Base-by-base conservation (phyloP, 2,329 filamentous ascomycete genomes). In the Pseudodiploospora longispora region DNA sequence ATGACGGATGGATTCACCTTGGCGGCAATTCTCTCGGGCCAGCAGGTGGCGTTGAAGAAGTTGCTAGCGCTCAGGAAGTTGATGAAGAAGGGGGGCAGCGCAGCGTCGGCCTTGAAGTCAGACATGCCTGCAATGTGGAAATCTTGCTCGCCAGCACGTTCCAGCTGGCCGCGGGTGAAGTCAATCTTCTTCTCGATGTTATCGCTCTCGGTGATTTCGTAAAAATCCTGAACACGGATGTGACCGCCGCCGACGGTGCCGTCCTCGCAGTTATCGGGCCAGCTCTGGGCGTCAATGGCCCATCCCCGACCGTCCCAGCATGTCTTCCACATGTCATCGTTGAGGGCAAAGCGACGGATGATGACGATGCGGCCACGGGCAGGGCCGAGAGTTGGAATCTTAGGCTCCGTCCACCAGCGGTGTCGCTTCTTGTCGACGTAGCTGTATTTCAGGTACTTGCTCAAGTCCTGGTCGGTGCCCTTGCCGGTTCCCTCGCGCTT, bases 31-130 rank as follows among this genome's bases (percentile, higher is more conserved):
- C 79, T 83, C 64, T 95, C 90, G 0, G 93, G 93, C 93, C 93
- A 98, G 64, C 89, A 95, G 44, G 79, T 81, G 1, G 83, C 73
- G 52, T 87, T 90, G 82, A 91, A 97, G 70, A 97, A 97, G 68
- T 96, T 96, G 63, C 85, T 91, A 1, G 84, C 93, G 53, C 77
- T 88, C 50, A 96, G 64, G 61, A 96, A 97, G 64, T 97, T 98
- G 64, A 97, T 70, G 56, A 85, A 95, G 53, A 96, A 75, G 1
- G 88, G 87, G 10, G 71, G 70, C 27, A 58, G 50, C 6, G 47
- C 66, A 33, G 60, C 52, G 30, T 52, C 54, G 6, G 56, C 49
- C 27, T 54, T 52, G 43, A 60, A 52, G 29, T 50, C 52, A 1
- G 54, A 36, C 53, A 54, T 57, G 38, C 57, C 69, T 41, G 69